phyloP scores from a whole-genome alignment of 768 basidiomycete genomes.

The Termitomyces sp. region DNA sequence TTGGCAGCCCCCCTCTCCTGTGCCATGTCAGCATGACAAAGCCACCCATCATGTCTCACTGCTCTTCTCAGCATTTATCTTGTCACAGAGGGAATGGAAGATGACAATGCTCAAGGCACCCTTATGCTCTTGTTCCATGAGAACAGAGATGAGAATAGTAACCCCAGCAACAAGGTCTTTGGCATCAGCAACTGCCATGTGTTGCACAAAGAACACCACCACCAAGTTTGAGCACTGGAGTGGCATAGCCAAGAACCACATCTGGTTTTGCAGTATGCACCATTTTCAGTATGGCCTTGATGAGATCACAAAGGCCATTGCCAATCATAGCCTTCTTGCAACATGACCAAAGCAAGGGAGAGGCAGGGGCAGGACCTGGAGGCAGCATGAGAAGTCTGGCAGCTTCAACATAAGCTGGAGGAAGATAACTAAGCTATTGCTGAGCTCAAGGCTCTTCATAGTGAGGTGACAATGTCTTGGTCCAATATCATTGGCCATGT shows the following conservation, averaged over 20 bases:
- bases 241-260: constrained; percentile 21
- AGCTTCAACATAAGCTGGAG: constrained; percentile 6
- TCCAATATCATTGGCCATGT: constrained; percentile 5
- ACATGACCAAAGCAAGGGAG: too few species aligned
- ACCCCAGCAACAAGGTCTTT: constrained; percentile 24
- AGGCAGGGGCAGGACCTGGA: constrained; percentile 15
- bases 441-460: neutral
- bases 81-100: constrained; percentile 17
- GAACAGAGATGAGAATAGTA: constrained; percentile 22
- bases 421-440: constrained; percentile 7
- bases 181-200: constrained; percentile 7
- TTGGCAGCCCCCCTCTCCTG: constrained; percentile 23
- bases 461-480: constrained; percentile 14
- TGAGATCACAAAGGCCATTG: constrained; percentile 23
- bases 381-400: constrained; percentile 10
- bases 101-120: constrained; percentile 23
- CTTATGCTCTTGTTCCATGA: constrained; percentile 23
- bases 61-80: constrained; percentile 32
- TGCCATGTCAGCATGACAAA: constrained; percentile 18
- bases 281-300: constrained; percentile 28
- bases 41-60: constrained; percentile 32
- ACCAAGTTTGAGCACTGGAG: constrained; percentile 28
- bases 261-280: constrained; percentile 28
- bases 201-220: constrained; percentile 20
- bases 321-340: constrained; percentile 12